Percentiles rank a stretch among this genome's conserved stretches.
These are phyloP conservation scores for Lepidium sativum DNA, from an alignment of 345 rosid genomes.

Conservation along the genomic window DNA sequence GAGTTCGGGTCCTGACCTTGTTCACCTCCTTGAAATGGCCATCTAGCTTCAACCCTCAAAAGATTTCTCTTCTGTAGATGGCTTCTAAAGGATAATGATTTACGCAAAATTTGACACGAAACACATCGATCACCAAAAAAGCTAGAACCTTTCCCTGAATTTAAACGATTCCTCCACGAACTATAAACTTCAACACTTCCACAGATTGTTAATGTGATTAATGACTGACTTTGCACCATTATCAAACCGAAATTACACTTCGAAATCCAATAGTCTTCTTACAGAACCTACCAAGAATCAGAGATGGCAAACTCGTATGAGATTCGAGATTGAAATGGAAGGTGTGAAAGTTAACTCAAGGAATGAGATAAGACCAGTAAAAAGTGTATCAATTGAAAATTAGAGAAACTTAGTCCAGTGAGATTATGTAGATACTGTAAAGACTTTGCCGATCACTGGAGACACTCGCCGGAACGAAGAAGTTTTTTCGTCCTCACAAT, in stretches of 20 bases:
- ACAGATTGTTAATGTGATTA: slow-evolving; percentile 39
- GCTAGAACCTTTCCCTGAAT: slow-evolving; percentile 26
- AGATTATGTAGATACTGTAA: background rate
- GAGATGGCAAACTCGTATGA: background rate
- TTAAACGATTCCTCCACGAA: slow-evolving; percentile 34
- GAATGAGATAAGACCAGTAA: background rate
- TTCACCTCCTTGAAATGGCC: slow-evolving; percentile 62
- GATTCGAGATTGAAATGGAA: background rate
- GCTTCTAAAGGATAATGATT: slow-evolving; percentile 21
- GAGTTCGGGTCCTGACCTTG: slow-evolving; percentile 49
- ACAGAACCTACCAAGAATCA: slow-evolving; percentile 5
- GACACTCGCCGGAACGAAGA: slow-evolving; percentile 16
- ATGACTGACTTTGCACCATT: slow-evolving; percentile 49
- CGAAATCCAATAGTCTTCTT: background rate
- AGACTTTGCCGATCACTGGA: slow-evolving; percentile 7
- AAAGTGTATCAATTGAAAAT: background rate
- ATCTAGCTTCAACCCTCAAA: slow-evolving; percentile 63
- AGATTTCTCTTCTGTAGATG: slow-evolving; percentile 30
- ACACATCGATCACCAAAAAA: slow-evolving; percentile 24
- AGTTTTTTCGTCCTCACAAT: slow-evolving; percentile 25
- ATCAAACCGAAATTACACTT: background rate
- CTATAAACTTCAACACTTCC: slow-evolving; percentile 38
- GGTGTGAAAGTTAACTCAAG: background rate
- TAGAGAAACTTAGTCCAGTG: background rate
- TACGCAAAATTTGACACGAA: slow-evolving; percentile 29